Evolutionary conservation across 768 basidiomycete genomes (phyloP), one percentile per base, ranked within the genome.

Genomic region (Tricholoma flavovirens): DNA sequence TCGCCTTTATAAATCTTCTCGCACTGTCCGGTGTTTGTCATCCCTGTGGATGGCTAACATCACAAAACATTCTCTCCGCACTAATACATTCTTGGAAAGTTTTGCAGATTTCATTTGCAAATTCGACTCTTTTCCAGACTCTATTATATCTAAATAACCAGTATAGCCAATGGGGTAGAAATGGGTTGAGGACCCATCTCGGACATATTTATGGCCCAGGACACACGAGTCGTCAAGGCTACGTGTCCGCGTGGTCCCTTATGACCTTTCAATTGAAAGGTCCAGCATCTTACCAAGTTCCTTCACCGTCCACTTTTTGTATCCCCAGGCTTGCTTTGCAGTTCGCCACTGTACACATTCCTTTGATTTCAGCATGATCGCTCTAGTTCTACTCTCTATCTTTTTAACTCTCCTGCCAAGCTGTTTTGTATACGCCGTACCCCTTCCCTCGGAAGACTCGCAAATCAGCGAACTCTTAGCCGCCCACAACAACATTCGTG

Each of bases 1-100:
- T 42, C 73, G 72, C 77, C 78, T 80, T 83, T 83, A 84, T 83
- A 84, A 84, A 81, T 81, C 77, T 77, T 75, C 73, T 74, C 62
- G 68, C 64, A 62, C 26, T 17, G 9, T 49, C 46, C 26, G 29
- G 46, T 49, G 33, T 55, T 36, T 46, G 45, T 49, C 45, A 48
- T 32, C 54, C 29, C 42, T 49, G 2, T 55, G 21, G 5, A 36
- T 48, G 33, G 4, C 49, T 49, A 45, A 32, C 53, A 54, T 43
- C 10, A 5, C 53, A 54, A 49, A 49, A 49, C 46, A 49, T n/a
- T 26, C 15, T 6, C 43, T 24, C 15, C 26, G 46, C 46, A 30
- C 46, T 29, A 29, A 49, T 49, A 29, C 46, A 17, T 42, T 42
- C 40, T 19, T 21, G 40, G 40, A 42, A 42, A 42, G 24, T 26